Conservation (phyloP, 2,329 filamentous ascomycete genomes). For the Exophiala calicioides region DNA sequence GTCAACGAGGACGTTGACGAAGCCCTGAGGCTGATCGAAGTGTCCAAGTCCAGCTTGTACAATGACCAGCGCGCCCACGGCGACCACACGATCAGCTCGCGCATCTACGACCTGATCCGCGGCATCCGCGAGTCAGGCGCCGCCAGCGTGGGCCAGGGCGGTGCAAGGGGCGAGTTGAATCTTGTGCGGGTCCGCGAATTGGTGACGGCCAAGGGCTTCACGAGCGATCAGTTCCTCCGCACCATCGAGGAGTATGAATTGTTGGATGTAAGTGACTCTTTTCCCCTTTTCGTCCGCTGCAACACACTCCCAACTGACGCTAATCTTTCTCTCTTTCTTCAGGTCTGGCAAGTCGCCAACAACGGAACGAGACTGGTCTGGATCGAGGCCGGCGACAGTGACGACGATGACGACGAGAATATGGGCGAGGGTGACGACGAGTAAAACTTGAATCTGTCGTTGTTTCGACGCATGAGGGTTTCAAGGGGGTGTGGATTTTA, state of each 20-base stretch:
- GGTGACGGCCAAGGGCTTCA: slow-evolving; percentile 95
- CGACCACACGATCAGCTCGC: slow-evolving; percentile 77
- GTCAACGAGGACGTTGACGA: slow-evolving; percentile 94
- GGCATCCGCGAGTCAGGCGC: slow-evolving; percentile 82
- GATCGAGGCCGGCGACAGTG: slow-evolving; percentile 59
- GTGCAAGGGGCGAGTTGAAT: slow-evolving; percentile 71
- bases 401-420: slow-evolving; percentile 40
- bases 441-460: slow-evolving; percentile 4
- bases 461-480: background rate
- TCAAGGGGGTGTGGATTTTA: no score
- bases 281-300: background rate
- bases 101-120: slow-evolving; percentile 94
- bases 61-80: slow-evolving; percentile 64
- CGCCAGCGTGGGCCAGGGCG: slow-evolving; percentile 71
- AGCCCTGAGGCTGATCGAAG: slow-evolving; percentile 84
- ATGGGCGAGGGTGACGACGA: slow-evolving; percentile 24
- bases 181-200: slow-evolving; percentile 86
- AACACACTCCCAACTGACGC: background rate
- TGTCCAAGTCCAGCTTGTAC: slow-evolving; percentile 88
- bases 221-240: slow-evolving; percentile 83
- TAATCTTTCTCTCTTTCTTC: slow-evolving; percentile 1
- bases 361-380: slow-evolving; percentile 72
- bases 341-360: slow-evolving; percentile 78
- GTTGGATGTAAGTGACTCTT: slow-evolving; percentile 72
- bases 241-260: slow-evolving; percentile 86